phyloP scores from a whole-genome alignment of 352 stramenopile species.

The Thalassiosira mediterranea region DNA sequence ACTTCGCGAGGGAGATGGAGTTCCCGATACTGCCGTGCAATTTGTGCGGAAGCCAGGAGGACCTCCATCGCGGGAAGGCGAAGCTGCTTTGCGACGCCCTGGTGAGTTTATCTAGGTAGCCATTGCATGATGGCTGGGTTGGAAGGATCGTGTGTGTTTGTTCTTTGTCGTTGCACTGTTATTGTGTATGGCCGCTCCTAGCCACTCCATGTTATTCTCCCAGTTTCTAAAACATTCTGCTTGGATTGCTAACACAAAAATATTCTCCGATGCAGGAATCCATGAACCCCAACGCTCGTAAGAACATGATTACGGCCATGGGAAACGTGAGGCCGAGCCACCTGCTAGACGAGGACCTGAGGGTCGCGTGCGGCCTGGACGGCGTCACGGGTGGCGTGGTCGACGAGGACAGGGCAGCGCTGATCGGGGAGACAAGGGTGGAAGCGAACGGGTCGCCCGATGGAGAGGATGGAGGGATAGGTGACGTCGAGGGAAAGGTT shows the following conservation, averaged over 20 bases:
- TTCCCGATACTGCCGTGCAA: slow-evolving; percentile 88
- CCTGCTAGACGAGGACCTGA: slow-evolving; percentile 53
- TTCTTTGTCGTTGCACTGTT: too few species aligned
- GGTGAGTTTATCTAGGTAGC: too few species aligned
- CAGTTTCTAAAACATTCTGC: too few species aligned
- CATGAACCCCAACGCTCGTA: slow-evolving; percentile 54
- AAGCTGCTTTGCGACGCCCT: slow-evolving; percentile 53
- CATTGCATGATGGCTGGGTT: too few species aligned
- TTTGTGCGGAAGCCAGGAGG: slow-evolving; percentile 58
- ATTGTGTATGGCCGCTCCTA: too few species aligned
- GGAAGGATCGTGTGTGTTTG: too few species aligned
- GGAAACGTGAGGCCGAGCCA: slow-evolving; percentile 54
- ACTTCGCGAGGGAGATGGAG: slow-evolving; percentile 75
- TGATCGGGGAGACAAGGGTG: slow-evolving; percentile 14
- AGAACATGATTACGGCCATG: slow-evolving; percentile 55
- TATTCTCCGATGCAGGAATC: too few species aligned
- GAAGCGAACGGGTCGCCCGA: too few species aligned
- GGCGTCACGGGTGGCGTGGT: slow-evolving; percentile 44
- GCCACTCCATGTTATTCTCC: too few species aligned
- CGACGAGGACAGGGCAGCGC: slow-evolving; percentile 8
- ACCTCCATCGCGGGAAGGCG: slow-evolving; percentile 55
- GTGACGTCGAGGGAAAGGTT: not conserved
- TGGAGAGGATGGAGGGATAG: not conserved
- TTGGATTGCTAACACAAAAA: too few species aligned
- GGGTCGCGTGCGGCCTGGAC: slow-evolving; percentile 54